Evolutionary conservation across 176 grass and related monocot species (phyloP).

Genomic region (Lolium multiflorum): DNA sequence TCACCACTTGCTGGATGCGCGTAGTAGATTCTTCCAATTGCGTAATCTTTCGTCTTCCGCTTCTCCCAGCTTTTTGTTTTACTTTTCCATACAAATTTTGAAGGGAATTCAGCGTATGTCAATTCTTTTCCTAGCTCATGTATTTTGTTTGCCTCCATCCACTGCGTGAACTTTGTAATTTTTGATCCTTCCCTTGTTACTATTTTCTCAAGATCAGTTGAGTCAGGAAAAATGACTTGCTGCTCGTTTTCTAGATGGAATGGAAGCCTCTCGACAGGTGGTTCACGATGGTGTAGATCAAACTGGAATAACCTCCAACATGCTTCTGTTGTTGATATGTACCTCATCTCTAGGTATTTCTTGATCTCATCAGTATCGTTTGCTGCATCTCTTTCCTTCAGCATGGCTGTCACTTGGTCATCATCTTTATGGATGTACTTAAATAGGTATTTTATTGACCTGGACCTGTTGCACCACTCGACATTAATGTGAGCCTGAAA

Average conservation of each 20-base stretch:
- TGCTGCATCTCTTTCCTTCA: background rate
- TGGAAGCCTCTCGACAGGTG: background rate
- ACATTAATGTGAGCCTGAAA: conserved; percentile 38
- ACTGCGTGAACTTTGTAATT: conserved; percentile 4
- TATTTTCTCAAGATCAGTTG: background rate
- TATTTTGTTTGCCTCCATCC: no score
- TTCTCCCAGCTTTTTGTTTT: no score
- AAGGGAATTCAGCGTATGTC: no score
- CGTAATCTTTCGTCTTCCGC: no score
- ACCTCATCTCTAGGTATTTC: conserved; percentile 17
- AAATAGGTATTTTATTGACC: background rate
- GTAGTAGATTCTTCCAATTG: no score
- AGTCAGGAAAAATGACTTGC: background rate
- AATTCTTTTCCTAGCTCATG: no score
- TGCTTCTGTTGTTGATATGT: conserved; percentile 19
- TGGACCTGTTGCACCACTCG: conserved; percentile 27
- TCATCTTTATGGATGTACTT: conserved; percentile 36
- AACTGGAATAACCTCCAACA: conserved; percentile 28
- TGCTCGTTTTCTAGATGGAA: conserved; percentile 21
- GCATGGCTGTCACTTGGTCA: background rate
- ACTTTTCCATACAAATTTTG: no score
- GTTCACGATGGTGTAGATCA: conserved; percentile 23
- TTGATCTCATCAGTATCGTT: conserved; percentile 34
- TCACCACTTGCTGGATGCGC: no score
- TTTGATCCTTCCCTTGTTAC: background rate